phyloP scores from a whole-genome alignment of 1,139 yeast species.

The Taiozyma sp. region DNA sequence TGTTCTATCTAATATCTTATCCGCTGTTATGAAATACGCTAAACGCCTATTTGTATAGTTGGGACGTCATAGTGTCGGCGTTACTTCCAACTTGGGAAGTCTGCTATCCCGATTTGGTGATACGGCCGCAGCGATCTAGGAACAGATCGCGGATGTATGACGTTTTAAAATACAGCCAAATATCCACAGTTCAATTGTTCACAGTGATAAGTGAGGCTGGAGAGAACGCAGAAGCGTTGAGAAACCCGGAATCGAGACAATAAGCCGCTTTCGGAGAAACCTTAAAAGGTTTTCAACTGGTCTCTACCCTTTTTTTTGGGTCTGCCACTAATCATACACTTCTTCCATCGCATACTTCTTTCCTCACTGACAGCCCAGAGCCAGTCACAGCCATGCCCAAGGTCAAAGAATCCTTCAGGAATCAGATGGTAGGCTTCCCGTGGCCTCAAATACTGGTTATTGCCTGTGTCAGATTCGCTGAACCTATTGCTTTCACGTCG shows the following conservation, averaged over 20 bases:
- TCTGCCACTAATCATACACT: background rate
- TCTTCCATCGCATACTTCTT: background rate
- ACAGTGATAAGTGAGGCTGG: background rate
- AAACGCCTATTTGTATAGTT: too few relatives aligned
- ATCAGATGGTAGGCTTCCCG: conserved; percentile 35
- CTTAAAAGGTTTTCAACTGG: too few relatives aligned
- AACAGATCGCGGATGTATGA: background rate
- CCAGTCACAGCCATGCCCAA: background rate
- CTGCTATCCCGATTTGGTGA: background rate
- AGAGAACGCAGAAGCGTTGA: background rate
- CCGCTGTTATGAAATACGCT: too few relatives aligned
- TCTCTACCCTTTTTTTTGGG: background rate
- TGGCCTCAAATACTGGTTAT: conserved; percentile 43
- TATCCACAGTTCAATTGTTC: background rate
- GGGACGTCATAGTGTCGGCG: background rate
- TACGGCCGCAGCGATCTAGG: background rate
- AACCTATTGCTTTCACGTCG: conserved; percentile 60
- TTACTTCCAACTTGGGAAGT: background rate
- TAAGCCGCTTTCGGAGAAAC: background rate
- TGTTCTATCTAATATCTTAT: too few relatives aligned
- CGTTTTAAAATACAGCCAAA: background rate
- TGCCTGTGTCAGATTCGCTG: conserved; percentile 46
- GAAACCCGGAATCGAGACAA: background rate
- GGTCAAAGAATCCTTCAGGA: conserved; percentile 10
- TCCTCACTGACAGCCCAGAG: background rate